phyloP scores from a whole-genome alignment of 208 protist species.

The Phytomonas sp. region DNA sequence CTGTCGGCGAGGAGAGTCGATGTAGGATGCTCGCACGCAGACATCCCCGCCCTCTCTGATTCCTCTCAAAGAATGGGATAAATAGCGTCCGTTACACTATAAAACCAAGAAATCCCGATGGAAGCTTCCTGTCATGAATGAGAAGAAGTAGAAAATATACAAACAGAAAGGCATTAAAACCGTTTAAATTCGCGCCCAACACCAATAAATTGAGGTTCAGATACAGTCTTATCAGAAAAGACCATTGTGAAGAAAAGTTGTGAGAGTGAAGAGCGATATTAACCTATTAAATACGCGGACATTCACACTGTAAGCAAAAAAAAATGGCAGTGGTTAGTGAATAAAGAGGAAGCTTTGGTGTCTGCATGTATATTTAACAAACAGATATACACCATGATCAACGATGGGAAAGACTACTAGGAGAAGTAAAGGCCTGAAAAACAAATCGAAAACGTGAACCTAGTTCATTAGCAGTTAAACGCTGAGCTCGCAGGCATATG shows the following conservation, averaged over 20 bases:
- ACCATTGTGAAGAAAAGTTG: background rate
- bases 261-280: background rate
- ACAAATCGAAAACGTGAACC: conserved; percentile 70
- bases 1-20: conserved; percentile 62
- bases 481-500: conserved; percentile 61
- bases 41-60: conserved; percentile 19
- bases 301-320: background rate
- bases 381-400: conserved; percentile 4
- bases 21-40: conserved; percentile 57
- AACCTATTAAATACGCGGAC: background rate
- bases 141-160: conserved; percentile 1
- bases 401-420: conserved; percentile 43
- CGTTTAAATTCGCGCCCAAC: background rate
- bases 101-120: background rate
- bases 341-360: background rate
- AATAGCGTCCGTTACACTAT: background rate
- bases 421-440: conserved; percentile 83
- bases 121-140: background rate
- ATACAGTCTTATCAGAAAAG: background rate
- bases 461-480: conserved; percentile 51
- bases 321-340: background rate
- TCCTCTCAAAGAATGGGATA: background rate
- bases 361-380: background rate
- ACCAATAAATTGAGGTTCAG: background rate
- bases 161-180: conserved; percentile 10